phyloP scores from a whole-genome alignment of 148 eudicot genomes.

The Chenopodium berlandieri region DNA sequence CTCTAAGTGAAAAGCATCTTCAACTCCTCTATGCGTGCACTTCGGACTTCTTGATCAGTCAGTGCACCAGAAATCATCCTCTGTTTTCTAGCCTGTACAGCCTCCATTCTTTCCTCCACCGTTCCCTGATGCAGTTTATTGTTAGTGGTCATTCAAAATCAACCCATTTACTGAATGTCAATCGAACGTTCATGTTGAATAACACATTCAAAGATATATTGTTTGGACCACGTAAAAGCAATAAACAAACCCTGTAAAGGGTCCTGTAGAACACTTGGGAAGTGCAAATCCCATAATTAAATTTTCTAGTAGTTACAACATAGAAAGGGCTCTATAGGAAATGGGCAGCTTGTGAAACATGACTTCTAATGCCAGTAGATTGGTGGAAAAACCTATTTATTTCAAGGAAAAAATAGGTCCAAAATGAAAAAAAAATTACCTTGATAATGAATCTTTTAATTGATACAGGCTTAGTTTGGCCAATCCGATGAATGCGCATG shows the following conservation, averaged over 20 bases:
- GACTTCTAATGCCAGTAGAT: neutral
- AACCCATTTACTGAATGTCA: neutral
- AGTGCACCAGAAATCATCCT: constrained; percentile 92
- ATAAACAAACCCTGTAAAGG: neutral
- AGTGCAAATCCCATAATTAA: neutral
- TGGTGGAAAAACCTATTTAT: neutral
- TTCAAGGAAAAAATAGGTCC: neutral
- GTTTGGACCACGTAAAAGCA: neutral
- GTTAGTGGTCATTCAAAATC: neutral
- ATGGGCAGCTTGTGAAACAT: neutral
- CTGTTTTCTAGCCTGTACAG: constrained; percentile 95
- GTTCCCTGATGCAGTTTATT: constrained; percentile 55
- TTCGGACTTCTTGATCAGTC: constrained; percentile 95
- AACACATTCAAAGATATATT: too few relatives aligned
- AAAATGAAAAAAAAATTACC: constrained; percentile 36
- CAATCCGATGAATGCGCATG: constrained; percentile 98
- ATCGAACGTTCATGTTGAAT: neutral
- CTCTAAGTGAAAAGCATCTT: constrained; percentile 87
- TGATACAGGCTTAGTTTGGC: constrained; percentile 75
- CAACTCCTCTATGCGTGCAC: constrained; percentile 86
- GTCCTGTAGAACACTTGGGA: too few relatives aligned
- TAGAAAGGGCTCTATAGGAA: neutral
- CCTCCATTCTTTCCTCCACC: constrained; percentile 97
- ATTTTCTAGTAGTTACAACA: neutral
- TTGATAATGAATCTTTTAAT: constrained; percentile 91